phyloP scores from a whole-genome alignment of 2,329 filamentous ascomycete genomes.

The Orbilia blumenaviensis region DNA sequence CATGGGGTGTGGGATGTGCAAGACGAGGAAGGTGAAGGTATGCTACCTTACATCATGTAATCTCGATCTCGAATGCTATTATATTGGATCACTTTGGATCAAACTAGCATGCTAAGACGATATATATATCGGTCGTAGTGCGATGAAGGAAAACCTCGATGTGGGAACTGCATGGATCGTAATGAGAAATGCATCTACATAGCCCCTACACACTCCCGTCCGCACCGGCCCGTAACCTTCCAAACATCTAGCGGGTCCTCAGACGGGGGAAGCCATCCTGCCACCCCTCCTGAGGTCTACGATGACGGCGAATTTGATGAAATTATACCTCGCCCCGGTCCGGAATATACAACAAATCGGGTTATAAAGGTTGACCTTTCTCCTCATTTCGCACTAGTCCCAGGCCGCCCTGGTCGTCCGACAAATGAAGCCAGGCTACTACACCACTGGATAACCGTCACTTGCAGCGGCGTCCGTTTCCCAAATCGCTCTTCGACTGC shows the following conservation, averaged over 20 bases:
- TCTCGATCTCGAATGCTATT: not conserved
- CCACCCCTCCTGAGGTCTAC: conserved; percentile 44
- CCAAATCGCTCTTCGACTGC: conserved; percentile 25
- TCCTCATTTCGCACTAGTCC: conserved; percentile 45
- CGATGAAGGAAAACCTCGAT: conserved; percentile 50
- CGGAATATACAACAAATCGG: conserved; percentile 22
- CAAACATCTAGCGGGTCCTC: not conserved
- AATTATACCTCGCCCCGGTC: conserved; percentile 24
- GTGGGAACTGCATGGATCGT: conserved; percentile 48
- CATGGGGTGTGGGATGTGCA: conserved; percentile 51
- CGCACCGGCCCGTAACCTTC: conserved; percentile 33
- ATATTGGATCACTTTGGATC: not conserved
- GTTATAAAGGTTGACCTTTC: conserved; percentile 24
- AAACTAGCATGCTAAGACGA: not conserved
- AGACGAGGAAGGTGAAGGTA: conserved; percentile 53
- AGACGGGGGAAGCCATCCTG: not conserved
- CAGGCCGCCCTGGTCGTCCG: conserved; percentile 37
- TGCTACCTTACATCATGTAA: conserved; percentile 6
- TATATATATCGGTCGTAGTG: conserved; percentile 24
- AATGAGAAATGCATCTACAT: conserved; percentile 48
- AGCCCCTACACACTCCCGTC: conserved; percentile 17
- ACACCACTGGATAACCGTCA: conserved; percentile 50
- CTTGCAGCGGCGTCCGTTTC: conserved; percentile 41
- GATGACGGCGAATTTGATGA: conserved; percentile 50
- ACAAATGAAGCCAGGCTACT: conserved; percentile 47